These are phyloP conservation scores for Yamadazyma akitaensis DNA, from an alignment of 805 yeast species.

Conservation along the genomic window DNA sequence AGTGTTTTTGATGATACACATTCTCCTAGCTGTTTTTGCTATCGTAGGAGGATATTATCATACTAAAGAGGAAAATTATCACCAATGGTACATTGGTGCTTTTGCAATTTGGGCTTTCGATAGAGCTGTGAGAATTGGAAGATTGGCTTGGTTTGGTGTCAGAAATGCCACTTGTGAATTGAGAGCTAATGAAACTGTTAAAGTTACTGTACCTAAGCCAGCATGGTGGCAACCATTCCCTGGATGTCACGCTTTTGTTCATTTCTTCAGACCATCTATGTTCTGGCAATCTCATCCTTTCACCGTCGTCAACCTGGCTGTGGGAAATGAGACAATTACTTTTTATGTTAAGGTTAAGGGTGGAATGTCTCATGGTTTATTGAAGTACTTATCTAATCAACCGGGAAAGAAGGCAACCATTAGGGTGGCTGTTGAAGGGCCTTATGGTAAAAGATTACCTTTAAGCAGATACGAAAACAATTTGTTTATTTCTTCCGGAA, in stretches of 20 bases:
- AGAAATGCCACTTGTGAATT: conserved; percentile 33
- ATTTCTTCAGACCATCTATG: conserved; percentile 35
- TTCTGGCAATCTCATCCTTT: conserved; percentile 49
- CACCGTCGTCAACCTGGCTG: conserved; percentile 27
- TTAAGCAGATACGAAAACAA: conserved; percentile 27
- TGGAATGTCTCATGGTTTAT: conserved; percentile 36
- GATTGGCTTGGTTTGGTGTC: conserved; percentile 33
- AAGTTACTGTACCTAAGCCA: conserved; percentile 48
- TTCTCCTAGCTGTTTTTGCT: conserved; percentile 35
- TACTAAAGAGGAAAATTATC: conserved; percentile 23
- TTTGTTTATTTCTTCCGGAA: conserved; percentile 36
- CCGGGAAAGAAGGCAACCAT: conserved; percentile 30
- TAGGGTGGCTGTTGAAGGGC: conserved; percentile 37
- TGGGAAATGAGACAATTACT: conserved; percentile 38
- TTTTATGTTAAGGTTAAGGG: conserved; percentile 46
- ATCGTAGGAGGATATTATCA: conserved; percentile 61
- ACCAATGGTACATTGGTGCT: conserved; percentile 25
- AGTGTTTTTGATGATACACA: conserved; percentile 21
- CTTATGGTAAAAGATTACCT: conserved; percentile 35
- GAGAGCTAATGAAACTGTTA: conserved; percentile 41
- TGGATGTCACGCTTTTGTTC: conserved; percentile 36
- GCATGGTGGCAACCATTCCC: conserved; percentile 41
- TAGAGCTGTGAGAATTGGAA: conserved; percentile 27
- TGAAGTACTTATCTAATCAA: conserved; percentile 29
- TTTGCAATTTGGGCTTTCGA: conserved; percentile 38